A percentile compares a stretch with the other conserved stretches of the same genome.
phyloP scores from a whole-genome alignment of 129 eudicot species.

The Pittosporum tobira region DNA sequence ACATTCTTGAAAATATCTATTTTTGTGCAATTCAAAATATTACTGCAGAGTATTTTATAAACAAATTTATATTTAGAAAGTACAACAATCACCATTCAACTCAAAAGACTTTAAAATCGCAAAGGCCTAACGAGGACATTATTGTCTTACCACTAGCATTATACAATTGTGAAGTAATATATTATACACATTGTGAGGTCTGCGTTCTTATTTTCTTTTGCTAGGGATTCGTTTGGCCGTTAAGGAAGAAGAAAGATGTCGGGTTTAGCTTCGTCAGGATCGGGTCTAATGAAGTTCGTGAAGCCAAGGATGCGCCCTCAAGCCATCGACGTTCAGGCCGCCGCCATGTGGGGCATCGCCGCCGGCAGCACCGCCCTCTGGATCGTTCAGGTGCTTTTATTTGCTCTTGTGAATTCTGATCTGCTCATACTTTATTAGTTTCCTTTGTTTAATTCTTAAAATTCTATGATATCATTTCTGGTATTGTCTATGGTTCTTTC shows the following conservation, averaged over 20 bases:
- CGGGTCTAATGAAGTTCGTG: slow-evolving; percentile 24
- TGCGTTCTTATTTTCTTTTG: no score
- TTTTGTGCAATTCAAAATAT: no score
- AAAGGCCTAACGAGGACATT: no score
- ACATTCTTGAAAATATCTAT: no score
- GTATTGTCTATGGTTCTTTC: background rate
- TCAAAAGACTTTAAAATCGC: no score
- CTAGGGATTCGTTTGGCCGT: background rate
- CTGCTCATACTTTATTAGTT: background rate
- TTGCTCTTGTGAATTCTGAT: background rate
- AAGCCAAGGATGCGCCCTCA: slow-evolving; percentile 8
- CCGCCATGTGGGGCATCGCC: slow-evolving; percentile 47
- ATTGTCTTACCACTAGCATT: no score
- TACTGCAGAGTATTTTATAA: no score
- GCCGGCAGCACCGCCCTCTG: slow-evolving; percentile 35
- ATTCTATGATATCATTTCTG: background rate
- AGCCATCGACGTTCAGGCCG: slow-evolving; percentile 30
- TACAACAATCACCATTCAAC: no score
- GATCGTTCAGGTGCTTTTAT: slow-evolving; percentile 30
- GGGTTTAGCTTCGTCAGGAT: slow-evolving; percentile 13
- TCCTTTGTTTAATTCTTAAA: background rate
- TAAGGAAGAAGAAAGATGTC: slow-evolving; percentile 13
- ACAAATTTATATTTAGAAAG: no score
- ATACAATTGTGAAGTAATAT: no score
- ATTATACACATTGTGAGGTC: no score